Conservation (phyloP, 2,329 filamentous ascomycete genomes). For the Colletotrichum shisoi region DNA sequence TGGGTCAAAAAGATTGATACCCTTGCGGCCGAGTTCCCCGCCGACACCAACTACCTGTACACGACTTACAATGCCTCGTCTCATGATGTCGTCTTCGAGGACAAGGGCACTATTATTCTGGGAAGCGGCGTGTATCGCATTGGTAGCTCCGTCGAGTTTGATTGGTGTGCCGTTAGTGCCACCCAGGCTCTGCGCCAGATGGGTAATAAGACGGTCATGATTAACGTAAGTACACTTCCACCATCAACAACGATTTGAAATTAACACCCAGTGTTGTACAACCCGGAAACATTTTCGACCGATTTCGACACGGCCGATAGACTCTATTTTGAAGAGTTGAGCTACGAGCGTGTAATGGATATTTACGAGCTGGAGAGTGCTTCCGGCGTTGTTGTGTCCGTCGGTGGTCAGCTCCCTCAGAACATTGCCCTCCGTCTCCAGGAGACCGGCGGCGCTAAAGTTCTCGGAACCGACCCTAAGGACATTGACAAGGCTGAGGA, state of each 20-base stretch:
- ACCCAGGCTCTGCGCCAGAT: conserved; percentile 82
- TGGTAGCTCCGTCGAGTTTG: conserved; percentile 96
- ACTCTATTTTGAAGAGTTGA: conserved; percentile 96
- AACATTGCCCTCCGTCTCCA: conserved; percentile 96
- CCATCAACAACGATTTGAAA: background rate
- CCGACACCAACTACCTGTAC: conserved; percentile 94
- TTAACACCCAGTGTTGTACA: conserved; percentile 57
- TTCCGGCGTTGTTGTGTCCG: conserved; percentile 89
- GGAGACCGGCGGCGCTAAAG: conserved; percentile 85
- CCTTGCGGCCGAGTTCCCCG: conserved; percentile 93
- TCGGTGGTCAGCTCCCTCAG: conserved; percentile 94
- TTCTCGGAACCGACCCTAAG: conserved; percentile 89
- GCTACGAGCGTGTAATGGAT: conserved; percentile 98
- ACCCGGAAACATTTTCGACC: conserved; percentile 75
- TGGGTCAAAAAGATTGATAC: conserved; percentile 99
- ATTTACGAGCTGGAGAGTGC: conserved; percentile 93
- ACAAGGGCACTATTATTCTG: conserved; percentile 87
- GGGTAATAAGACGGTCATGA: conserved; percentile 97
- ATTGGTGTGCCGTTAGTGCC: conserved; percentile 96
- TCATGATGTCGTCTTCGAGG: conserved; percentile 93
- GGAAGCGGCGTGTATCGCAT: conserved; percentile 98
- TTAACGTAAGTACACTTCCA: conserved; percentile 71
- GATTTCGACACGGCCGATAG: conserved; percentile 91
- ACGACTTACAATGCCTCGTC: conserved; percentile 96
- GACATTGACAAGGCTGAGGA: conserved; percentile 99